Evolutionary conservation across 176 grass and related monocot genomes (phyloP).

Genomic region (Juncus inflexus): DNA sequence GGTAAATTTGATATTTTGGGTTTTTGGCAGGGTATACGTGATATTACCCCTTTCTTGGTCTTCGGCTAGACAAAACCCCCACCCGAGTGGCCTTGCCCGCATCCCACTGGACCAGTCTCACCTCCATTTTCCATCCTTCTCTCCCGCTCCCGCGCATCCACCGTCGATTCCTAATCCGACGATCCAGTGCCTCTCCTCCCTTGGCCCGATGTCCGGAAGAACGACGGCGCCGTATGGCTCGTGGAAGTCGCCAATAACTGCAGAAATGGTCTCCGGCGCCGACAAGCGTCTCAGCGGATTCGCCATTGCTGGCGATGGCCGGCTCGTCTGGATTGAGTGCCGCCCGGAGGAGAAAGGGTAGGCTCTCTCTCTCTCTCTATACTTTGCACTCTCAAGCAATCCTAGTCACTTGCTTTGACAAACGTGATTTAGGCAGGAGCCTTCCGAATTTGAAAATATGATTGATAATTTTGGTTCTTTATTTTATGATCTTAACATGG

Average conservation of each 20-base stretch:
- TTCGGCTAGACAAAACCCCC: background rate
- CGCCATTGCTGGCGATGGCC: conserved; percentile 59
- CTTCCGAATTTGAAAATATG: no score
- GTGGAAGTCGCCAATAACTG: conserved; percentile 87
- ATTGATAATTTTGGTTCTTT: no score
- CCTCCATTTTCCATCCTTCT: background rate
- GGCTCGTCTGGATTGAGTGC: conserved; percentile 73
- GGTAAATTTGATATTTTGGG: no score
- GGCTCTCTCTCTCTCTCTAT: background rate
- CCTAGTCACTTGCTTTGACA: background rate
- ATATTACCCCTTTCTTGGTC: no score
- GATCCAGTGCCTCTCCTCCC: conserved; percentile 17
- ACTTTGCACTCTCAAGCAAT: background rate
- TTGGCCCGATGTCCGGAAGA: conserved; percentile 36
- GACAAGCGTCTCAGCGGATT: conserved; percentile 58
- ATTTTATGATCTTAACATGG: conserved; percentile 15
- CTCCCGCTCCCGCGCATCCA: conserved; percentile 13
- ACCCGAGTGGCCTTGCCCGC: conserved; percentile 15
- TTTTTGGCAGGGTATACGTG: no score
- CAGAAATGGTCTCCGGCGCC: conserved; percentile 54
- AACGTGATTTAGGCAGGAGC: no score
- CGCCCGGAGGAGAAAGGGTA: conserved; percentile 84
- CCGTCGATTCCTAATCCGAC: conserved; percentile 21
- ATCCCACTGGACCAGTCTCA: background rate
- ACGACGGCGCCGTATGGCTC: conserved; percentile 59